Percentiles rank a stretch among this genome's conserved stretches.
Conservation (phyloP, 106 monocot species). For the Dioscorea alata region DNA sequence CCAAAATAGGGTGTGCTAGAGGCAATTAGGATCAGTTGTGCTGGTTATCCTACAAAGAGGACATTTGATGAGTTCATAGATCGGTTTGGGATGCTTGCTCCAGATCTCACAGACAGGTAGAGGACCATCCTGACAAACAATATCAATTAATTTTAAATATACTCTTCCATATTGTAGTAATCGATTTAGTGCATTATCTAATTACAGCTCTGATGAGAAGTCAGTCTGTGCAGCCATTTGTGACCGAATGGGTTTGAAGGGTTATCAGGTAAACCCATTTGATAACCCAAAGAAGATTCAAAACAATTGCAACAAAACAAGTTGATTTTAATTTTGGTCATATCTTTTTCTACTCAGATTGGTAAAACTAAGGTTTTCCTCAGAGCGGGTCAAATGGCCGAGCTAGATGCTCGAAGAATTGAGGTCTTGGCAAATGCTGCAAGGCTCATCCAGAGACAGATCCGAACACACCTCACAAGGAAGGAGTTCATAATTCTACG, state of each 20-base stretch:
- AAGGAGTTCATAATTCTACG: conserved; percentile 66
- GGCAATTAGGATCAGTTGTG: conserved; percentile 99
- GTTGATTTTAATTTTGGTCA: not conserved
- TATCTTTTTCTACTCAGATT: conserved; percentile 47
- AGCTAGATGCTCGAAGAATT: conserved; percentile 91
- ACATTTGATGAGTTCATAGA: conserved; percentile 96
- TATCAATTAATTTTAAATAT: too few relatives aligned
- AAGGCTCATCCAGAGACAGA: conserved; percentile 75
- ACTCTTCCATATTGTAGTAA: too few relatives aligned
- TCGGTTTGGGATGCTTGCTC: conserved; percentile 96
- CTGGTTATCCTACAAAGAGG: conserved; percentile 97
- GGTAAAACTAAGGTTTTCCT: conserved; percentile 98
- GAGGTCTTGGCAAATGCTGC: conserved; percentile 88
- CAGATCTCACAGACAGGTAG: conserved; percentile 84
- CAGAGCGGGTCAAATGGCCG: conserved; percentile 99
- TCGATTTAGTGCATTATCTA: too few relatives aligned
- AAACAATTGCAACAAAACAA: not conserved
- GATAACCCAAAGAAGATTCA: not conserved
- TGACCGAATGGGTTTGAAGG: conserved; percentile 84
- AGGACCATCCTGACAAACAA: not conserved
- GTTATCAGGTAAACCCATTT: conserved; percentile 65
- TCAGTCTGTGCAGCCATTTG: conserved; percentile 74
- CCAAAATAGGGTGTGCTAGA: conserved; percentile 80
- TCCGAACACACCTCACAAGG: conserved; percentile 68
- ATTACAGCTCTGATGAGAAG: conserved; percentile 89